These are phyloP conservation scores for Auricularia auricula-judae DNA, from an alignment of 768 basidiomycete genomes.

Conservation along the genomic window DNA sequence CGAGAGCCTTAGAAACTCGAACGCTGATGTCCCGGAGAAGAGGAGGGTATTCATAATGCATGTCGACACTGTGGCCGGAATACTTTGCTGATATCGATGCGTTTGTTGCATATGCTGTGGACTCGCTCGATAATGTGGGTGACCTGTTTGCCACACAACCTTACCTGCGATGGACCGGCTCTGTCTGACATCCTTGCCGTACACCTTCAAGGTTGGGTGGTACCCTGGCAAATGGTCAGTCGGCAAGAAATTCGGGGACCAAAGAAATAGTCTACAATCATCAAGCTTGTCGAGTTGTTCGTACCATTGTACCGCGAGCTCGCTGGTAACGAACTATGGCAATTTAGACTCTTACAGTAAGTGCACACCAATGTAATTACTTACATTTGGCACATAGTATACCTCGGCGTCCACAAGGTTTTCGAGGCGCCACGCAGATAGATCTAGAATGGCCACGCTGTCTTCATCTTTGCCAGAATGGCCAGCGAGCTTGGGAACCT, in stretches of 20 bases:
- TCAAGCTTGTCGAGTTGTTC: conserved; percentile 20
- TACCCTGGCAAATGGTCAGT: conserved; percentile 19
- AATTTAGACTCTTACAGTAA: neutral
- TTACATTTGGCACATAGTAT: conserved; percentile 13
- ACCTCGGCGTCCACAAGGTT: conserved; percentile 13
- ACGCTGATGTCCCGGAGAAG: conserved; percentile 21
- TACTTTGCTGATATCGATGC: conserved; percentile 22
- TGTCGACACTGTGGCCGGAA: conserved; percentile 23
- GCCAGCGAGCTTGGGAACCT: too few relatives aligned
- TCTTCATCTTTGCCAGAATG: too few relatives aligned
- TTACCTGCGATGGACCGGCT: conserved; percentile 24
- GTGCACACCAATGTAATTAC: neutral
- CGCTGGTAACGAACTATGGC: conserved; percentile 17
- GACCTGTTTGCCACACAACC: neutral
- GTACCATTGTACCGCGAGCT: conserved; percentile 21
- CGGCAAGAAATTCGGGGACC: neutral
- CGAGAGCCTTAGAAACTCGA: conserved; percentile 19
- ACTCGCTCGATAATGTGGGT: neutral
- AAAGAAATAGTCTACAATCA: conserved; percentile 19
- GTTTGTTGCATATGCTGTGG: conserved; percentile 23
- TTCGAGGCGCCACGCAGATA: neutral
- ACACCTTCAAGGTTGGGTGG: conserved; percentile 28
- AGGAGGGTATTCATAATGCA: conserved; percentile 24
- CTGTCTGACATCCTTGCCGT: conserved; percentile 27
- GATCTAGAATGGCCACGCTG: neutral